These are phyloP conservation scores for Myxozyma vanderwaltii DNA, from an alignment of 805 yeast genomes.

Conservation along the genomic window DNA sequence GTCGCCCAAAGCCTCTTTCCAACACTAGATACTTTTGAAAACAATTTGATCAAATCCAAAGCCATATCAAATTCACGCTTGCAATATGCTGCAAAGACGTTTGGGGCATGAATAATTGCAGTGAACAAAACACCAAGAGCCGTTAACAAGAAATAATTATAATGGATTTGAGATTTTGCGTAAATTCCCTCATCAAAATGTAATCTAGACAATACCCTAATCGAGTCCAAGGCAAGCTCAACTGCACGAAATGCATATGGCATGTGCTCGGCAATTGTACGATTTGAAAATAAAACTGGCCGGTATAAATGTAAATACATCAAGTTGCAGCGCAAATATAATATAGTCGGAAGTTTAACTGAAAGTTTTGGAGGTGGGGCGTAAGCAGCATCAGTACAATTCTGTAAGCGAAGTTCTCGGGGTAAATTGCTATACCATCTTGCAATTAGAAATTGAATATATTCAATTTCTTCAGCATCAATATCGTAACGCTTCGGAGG, in stretches of 20 bases:
- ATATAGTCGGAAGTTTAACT: constrained; percentile 20
- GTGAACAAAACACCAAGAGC: constrained; percentile 37
- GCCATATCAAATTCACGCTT: constrained; percentile 35
- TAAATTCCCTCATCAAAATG: constrained; percentile 34
- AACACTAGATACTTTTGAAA: constrained; percentile 30
- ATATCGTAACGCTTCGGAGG: constrained; percentile 12
- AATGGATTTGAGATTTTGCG: constrained; percentile 35
- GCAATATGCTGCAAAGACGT: constrained; percentile 25
- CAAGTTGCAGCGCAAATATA: constrained; percentile 21
- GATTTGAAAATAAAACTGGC: constrained; percentile 27
- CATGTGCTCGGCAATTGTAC: constrained; percentile 20
- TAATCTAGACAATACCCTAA: constrained; percentile 33
- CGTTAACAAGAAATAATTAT: constrained; percentile 37
- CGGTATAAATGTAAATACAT: constrained; percentile 33
- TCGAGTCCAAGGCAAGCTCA: constrained; percentile 34
- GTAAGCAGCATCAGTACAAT: not conserved
- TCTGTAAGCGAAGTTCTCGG: constrained; percentile 21
- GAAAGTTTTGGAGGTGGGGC: constrained; percentile 14
- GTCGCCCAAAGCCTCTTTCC: constrained; percentile 27
- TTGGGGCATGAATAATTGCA: constrained; percentile 35
- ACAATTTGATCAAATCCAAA: constrained; percentile 29
- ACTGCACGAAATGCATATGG: constrained; percentile 35
- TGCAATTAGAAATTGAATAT: constrained; percentile 28
- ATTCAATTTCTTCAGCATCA: constrained; percentile 15
- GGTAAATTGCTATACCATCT: constrained; percentile 33